phyloP scores from a whole-genome alignment of 2,329 filamentous ascomycete species.

The Gaeumannomyces sp. region DNA sequence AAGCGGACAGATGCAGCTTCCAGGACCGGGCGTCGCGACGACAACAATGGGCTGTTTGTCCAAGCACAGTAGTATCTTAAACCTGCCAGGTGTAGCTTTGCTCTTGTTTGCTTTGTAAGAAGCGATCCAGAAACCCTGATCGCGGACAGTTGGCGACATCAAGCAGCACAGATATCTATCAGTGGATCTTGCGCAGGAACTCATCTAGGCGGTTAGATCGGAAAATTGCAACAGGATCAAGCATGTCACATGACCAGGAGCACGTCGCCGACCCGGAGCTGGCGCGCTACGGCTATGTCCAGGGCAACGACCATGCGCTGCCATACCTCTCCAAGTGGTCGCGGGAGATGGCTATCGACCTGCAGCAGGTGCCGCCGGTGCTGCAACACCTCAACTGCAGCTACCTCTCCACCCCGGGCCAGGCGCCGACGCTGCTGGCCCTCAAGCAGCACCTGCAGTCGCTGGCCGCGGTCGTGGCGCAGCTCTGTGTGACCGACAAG shows the following conservation, averaged over 20 bases:
- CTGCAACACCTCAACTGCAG: slow-evolving; percentile 49
- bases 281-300: slow-evolving; percentile 20
- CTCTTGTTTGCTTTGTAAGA: background rate
- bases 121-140: background rate
- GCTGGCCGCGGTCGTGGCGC: slow-evolving; percentile 45
- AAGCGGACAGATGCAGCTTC: background rate
- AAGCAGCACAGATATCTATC: background rate
- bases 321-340: slow-evolving; percentile 35
- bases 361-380: slow-evolving; percentile 27
- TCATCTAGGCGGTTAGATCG: too few relatives aligned
- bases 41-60: background rate
- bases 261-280: slow-evolving; percentile 15
- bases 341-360: slow-evolving; percentile 24
- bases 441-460: slow-evolving; percentile 56
- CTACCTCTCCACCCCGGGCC: slow-evolving; percentile 47
- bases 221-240: background rate
- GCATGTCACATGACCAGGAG: slow-evolving; percentile 16
- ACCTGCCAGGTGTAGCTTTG: background rate
- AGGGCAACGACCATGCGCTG: slow-evolving; percentile 33
- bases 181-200: too few relatives aligned
- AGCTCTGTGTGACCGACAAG: slow-evolving; percentile 30
- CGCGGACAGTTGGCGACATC: background rate
- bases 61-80: background rate
- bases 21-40: background rate
- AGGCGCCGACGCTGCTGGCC: slow-evolving; percentile 47